Evolutionary conservation across 768 basidiomycete genomes (phyloP), one percentile per base, ranked within the genome.

Genomic region (Boletellus sp.): DNA sequence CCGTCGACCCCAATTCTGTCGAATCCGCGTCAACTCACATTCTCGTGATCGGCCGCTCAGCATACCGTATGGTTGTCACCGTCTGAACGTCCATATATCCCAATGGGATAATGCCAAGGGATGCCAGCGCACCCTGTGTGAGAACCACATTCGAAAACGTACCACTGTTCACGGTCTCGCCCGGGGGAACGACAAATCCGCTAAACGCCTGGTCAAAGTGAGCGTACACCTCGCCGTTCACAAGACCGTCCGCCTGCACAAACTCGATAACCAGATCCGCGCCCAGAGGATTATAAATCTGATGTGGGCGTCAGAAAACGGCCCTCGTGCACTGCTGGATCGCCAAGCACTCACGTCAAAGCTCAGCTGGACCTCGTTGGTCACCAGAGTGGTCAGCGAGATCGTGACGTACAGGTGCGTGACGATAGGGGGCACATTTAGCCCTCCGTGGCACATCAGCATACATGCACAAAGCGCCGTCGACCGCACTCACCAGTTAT

Each of bases 121-220:
- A 79, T 2, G 61, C 70, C 17, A 78, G n/a, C 1, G 77, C 79
- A 10, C 85, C 85, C 61, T 84, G 69, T 0, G 78, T 75, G 33
- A 88, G 71, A 22, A 80, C 51, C 12, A 87, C 85, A 40, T 85
- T 74, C 2, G 62, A 59, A 50, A 88, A 75, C 5, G 62, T 61
- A 6, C 85, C 86, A 36, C 81, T 84, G 60, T 82, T 83, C 43
- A 78, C 81, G 0, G 79, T 81, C 50, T 77, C 66, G 15, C 78
- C 77, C 1, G 83, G 72, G 0, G 83, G 81, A 9, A 84, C 68
- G 23, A 79, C 68, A 50, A 85, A 86, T 52, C 62, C 70, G 35
- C 70, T 65, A 66, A 87, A 85, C 3, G 70, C 38, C 50, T 79
- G 75, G 32, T 72, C 71, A 62, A 87, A 86, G 47, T 74, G 74